Conservation (phyloP, 1,284 basidiomycete species). For the Ceratobasidium sp. region DNA sequence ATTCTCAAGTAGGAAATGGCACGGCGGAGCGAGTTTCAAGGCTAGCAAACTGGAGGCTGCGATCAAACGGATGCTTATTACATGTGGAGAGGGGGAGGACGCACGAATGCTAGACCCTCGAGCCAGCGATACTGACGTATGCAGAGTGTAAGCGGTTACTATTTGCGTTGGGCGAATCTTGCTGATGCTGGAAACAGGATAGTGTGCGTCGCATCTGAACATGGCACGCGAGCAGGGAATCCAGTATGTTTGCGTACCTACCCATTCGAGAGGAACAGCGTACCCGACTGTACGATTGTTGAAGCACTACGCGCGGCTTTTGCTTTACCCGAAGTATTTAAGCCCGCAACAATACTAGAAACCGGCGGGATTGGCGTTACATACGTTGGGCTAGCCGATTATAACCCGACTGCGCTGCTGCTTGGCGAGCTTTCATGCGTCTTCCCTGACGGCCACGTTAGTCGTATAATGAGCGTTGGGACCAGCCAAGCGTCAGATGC, state of each 20-base stretch:
- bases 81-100: not conserved
- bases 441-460: not conserved
- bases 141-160: not conserved
- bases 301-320: slow-evolving; percentile 19
- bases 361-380: not conserved
- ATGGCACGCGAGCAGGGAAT: not conserved
- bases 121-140: not conserved
- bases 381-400: slow-evolving; percentile 15
- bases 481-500: not conserved
- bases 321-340: slow-evolving; percentile 8
- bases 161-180: not conserved
- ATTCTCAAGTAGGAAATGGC: slow-evolving; percentile 7
- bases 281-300: slow-evolving; percentile 22
- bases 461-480: slow-evolving; percentile 6
- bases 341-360: slow-evolving; percentile 4
- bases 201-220: not conserved
- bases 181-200: not conserved
- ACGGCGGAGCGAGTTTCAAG: not conserved
- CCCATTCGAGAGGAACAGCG: not conserved
- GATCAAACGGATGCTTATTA: not conserved
- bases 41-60: not conserved
- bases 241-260: slow-evolving; percentile 21
- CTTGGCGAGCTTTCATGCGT: not conserved
- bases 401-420: slow-evolving; percentile 5
- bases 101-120: slow-evolving; percentile 1